Base-by-base conservation (phyloP, 495 filamentous ascomycete species). In the Daldinia concentrica region DNA sequence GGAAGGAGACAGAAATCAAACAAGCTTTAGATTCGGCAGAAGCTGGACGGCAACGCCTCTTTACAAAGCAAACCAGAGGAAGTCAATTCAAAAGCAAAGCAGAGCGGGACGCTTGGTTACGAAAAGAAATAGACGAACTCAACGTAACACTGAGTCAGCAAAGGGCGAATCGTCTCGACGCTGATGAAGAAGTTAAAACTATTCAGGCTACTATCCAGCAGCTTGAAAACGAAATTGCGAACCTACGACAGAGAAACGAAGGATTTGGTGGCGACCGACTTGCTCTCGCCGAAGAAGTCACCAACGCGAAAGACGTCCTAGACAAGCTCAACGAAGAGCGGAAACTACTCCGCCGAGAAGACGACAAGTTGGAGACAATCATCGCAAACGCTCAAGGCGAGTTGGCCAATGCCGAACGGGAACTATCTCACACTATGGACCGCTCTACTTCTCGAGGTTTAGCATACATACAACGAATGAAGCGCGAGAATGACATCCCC, bases 11-110 rank as follows among this genome's bases (percentile, higher is more conserved):
- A 12, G 81, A 82, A 5, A 82, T 93, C 32, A 91, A 88, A 71
- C 78, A 89, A 32, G 86, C 91, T 51, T 85, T 98, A 4, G 90
- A 90, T 19, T 85, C 90, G 39, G 92, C 92, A 5, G 91, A 95
- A 76, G 90, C 89, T 7, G 86, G 85, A 1, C 84, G 93, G 43
- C 90, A 91, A 71, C 89, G 94, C 27, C 84, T 99, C 15, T 94
- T 97, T 73, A 93, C 92, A 55, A 99, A 99, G 79, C 96, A 98
- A 79, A 92, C 93, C 41, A 90, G 94, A n/a, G 93, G 91, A 76
- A 89, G 90, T 32, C 91, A 92, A 62, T 98, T 97, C 81, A 91
- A 87, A 75, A 95, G 86, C 74, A 97, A 97, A 79, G 87, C 86
- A 3, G 93, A 98, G 73, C 90, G 95, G 2, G 96, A 99, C 75